Base-by-base conservation (phyloP, 805 yeast species). In the Kodamaea neixiangensis region DNA sequence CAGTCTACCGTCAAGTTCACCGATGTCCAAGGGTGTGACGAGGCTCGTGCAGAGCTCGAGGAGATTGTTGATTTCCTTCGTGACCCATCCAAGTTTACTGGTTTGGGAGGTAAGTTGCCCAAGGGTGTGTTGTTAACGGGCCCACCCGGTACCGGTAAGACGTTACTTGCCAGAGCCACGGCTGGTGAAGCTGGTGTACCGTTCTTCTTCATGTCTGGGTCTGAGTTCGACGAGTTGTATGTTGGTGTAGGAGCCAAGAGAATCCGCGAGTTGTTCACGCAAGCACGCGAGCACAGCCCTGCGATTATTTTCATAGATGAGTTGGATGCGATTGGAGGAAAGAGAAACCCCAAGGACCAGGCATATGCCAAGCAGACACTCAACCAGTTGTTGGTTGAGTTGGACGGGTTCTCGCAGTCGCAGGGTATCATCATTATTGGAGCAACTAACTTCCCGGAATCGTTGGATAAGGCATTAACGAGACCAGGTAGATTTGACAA, bases 101-200 rank as follows among this genome's bases (percentile, higher is more conserved):
- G 96, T 1, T 79, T 94, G 46, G 99, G 99, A 58, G 99, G 99
- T 47, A 92, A 92, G 69, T 78, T 94, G 61, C 98, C 99, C 52
- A 94, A 93, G 68, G 99, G 99, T 77, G 96, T 94, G 5, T 75
- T 94, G 52, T 77, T 93, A 57, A 94, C 98, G 10, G 99, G 99
- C 43, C 99, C 99, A 35, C 99, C 99, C 39, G 99, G 99, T 72
- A 93, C 99, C 5, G 99, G 99, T 81, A 93, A 94, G 68, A 94
- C 99, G 1, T 76, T 93, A 58, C 80, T 94, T 56, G 98, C 98
- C 0, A 83, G 98, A 61, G 98, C 99, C 22, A 96, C 97, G 25
- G 99, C 99, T 6, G 98, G 98, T 56, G 98, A 93, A 71, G 98
- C 99, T 5, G 98, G 97, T 50, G 98, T 94, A 19, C 99, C 98